Percentiles rank a stretch among this genome's conserved stretches.
Evolutionary conservation across 805 yeast genomes (phyloP).

Genomic region (Pichia deserticola): DNA sequence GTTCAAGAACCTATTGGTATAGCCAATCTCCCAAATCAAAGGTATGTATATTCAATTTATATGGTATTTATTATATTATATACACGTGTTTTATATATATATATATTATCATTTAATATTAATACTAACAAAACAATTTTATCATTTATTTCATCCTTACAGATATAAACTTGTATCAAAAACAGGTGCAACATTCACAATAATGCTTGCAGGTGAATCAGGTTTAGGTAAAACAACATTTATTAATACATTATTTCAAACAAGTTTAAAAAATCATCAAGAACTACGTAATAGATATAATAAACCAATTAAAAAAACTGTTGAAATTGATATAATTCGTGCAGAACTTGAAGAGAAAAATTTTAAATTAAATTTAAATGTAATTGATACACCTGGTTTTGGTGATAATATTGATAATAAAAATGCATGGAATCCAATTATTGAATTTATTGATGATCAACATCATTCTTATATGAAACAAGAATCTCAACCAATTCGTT

Average conservation of each 20-base stretch:
- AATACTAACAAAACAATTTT: neutral
- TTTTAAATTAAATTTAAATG: constrained; percentile 66
- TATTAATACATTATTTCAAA: constrained; percentile 76
- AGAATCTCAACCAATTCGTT: constrained; percentile 83
- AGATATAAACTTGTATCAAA: constrained; percentile 70
- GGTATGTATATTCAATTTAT: constrained; percentile 32
- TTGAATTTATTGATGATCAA: constrained; percentile 88
- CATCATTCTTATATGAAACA: constrained; percentile 84
- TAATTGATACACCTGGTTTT: constrained; percentile 90
- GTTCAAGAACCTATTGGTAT: constrained; percentile 54
- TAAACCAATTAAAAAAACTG: constrained; percentile 59
- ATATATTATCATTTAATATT: neutral
- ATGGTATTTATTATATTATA: too few species aligned
- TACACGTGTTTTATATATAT: too few species aligned
- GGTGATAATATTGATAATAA: constrained; percentile 85
- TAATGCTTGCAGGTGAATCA: constrained; percentile 87
- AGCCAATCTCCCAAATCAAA: constrained; percentile 67
- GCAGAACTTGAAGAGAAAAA: constrained; percentile 83
- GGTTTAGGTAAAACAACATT: constrained; percentile 93
- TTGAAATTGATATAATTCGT: constrained; percentile 69
- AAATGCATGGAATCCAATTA: constrained; percentile 79
- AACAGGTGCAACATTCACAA: constrained; percentile 66
- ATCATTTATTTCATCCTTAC: constrained; percentile 1
- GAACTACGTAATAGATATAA: constrained; percentile 49
- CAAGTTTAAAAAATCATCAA: constrained; percentile 54